Evolutionary conservation across 164 flowering plant species (phyloP), one percentile per base, ranked within the genome.

Genomic region (Dillenia suffruticosa): DNA sequence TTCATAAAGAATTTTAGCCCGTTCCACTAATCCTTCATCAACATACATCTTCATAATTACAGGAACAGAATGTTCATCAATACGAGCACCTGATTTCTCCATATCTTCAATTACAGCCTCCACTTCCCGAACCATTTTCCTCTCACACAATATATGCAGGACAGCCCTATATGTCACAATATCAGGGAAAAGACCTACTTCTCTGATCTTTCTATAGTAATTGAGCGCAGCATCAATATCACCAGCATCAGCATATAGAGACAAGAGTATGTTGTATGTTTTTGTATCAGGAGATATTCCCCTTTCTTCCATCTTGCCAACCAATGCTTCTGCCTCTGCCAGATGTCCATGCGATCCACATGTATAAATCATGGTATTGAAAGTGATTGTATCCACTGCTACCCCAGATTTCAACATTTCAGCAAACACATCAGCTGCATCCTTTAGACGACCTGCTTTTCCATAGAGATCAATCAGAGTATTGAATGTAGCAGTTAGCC

Each of bases 401-500:
- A 93, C 92, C 61, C 96, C 96, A 32, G 82, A 69, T 53, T 74
- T 84, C 70, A 93, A 64, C 98, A 90, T 90, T 72, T 87, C 94
- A 9, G 79, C 70, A 77, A 93, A 87, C 17, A 82, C 72, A 62
- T 76, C 66, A 46, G 92, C 85, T 46, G 98, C 97, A 66, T 93
- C 97, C 61, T 80, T 74, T 43, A 93, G 65, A 5, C 92, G 85
- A 47, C 93, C 97, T 9, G 96, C 96, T 73, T 93, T 93, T 9
- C 89, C 96, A 74, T 93, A 93, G 70, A 93, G 76, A 77, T 93
- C 97, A 63, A 93, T 93, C 63, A 93, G 66, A 14, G 90, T 81
- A 65, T 88, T 90, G 63, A 79, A 93, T 8, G 97, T 93, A 56
- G 89, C 74, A 16, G 94, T 81, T 24, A 81, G 81, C 49, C 67